These are phyloP conservation scores for Sarcodon sp. DNA, from an alignment of 768 basidiomycete species.

Conservation along the genomic window DNA sequence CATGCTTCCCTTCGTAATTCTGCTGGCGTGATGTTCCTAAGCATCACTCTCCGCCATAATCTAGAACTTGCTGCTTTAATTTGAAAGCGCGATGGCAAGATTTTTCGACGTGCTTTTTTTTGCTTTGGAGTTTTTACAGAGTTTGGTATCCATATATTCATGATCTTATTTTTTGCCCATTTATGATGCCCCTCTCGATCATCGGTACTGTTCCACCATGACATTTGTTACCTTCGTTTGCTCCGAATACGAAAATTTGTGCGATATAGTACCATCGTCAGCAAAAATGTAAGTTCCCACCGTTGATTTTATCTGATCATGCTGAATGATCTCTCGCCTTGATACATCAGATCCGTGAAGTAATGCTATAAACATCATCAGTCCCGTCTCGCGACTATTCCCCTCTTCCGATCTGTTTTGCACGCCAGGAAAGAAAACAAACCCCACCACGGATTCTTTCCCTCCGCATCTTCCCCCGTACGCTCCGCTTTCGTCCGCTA, in stretches of 20 bases:
- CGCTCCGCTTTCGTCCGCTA: no score
- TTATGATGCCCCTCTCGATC: slow-evolving; percentile 12
- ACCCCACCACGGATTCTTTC: no score
- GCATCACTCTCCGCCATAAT: slow-evolving; percentile 57
- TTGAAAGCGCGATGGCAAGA: slow-evolving; percentile 17
- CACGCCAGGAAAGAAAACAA: no score
- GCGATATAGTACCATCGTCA: slow-evolving; percentile 43
- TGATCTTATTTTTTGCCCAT: slow-evolving; percentile 1
- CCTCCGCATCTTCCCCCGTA: no score
- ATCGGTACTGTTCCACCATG: slow-evolving; percentile 1
- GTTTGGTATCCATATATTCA: slow-evolving; percentile 1
- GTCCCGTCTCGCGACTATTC: background rate
- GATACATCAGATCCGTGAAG: slow-evolving; percentile 31
- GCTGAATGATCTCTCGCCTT: slow-evolving; percentile 1
- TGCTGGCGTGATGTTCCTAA: slow-evolving; percentile 22
- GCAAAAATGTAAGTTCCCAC: slow-evolving; percentile 48
- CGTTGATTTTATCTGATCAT: slow-evolving; percentile 2
- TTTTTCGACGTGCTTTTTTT: slow-evolving; percentile 5
- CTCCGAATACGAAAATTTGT: slow-evolving; percentile 1
- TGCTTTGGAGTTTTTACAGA: slow-evolving; percentile 2
- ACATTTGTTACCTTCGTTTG: slow-evolving; percentile 2
- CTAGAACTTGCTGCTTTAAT: slow-evolving; percentile 57
- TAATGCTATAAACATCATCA: slow-evolving; percentile 27
- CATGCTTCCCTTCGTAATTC: slow-evolving; percentile 14
- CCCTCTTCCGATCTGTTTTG: background rate